phyloP scores from a whole-genome alignment of 2,329 filamentous ascomycete genomes.

The Aureobasidium sp. region DNA sequence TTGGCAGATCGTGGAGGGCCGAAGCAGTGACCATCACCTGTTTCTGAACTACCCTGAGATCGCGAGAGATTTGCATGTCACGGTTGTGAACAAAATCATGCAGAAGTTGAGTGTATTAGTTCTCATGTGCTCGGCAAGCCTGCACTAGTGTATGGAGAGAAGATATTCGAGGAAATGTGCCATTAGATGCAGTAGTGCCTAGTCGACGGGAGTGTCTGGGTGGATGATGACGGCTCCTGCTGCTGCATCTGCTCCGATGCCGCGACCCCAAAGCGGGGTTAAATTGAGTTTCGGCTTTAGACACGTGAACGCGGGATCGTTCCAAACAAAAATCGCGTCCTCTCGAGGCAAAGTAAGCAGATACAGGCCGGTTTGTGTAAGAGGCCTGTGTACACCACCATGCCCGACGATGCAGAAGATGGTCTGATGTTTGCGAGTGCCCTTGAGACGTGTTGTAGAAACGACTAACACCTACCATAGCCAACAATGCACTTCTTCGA shows the following conservation, averaged over 20 bases:
- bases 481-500: background rate
- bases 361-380: background rate
- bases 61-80: background rate
- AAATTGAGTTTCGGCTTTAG: background rate
- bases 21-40: background rate
- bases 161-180: background rate
- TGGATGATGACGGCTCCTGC: background rate
- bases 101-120: background rate
- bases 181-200: background rate
- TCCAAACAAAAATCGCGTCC: conserved; percentile 1
- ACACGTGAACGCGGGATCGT: background rate
- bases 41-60: background rate
- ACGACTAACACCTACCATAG: background rate
- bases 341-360: background rate
- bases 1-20: conserved; percentile 1
- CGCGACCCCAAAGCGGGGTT: background rate
- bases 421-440: background rate
- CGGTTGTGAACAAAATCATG: background rate
- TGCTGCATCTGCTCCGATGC: background rate
- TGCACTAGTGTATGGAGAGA: background rate
- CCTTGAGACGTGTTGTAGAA: background rate
- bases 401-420: conserved; percentile 6
- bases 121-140: background rate
- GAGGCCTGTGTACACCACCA: background rate
- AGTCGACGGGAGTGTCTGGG: too few species aligned